A percentile compares a stretch with the other conserved stretches of the same genome.
phyloP scores from a whole-genome alignment of 2,329 filamentous ascomycete species.

The Kalaharituber pfeilii region DNA sequence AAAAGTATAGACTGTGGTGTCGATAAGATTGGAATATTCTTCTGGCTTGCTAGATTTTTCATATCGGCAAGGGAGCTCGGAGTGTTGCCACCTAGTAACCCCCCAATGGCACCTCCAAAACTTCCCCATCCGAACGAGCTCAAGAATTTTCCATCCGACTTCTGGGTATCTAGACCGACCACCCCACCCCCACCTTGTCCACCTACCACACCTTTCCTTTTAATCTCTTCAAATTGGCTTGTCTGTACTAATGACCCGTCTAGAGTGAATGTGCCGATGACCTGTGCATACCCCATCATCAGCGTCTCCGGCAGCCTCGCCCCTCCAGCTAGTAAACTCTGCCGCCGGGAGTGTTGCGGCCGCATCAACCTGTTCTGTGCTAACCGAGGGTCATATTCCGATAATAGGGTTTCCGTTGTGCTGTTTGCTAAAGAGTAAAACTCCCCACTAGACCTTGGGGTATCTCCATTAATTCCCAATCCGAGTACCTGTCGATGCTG shows the following conservation, averaged over 20 bases:
- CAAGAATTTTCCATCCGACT: slow-evolving; percentile 62
- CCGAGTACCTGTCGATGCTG: slow-evolving; percentile 34
- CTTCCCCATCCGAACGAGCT: slow-evolving; percentile 74
- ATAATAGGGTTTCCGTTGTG: slow-evolving; percentile 80
- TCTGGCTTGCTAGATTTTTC: slow-evolving; percentile 61
- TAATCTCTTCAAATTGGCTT: slow-evolving; percentile 83
- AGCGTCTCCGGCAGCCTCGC: slow-evolving; percentile 52
- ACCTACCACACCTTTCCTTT: slow-evolving; percentile 77
- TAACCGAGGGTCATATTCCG: slow-evolving; percentile 51
- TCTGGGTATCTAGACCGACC: slow-evolving; percentile 57
- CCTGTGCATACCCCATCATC: slow-evolving; percentile 96
- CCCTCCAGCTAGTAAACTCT: slow-evolving; percentile 21
- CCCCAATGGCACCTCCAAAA: slow-evolving; percentile 72
- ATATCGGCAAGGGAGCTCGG: slow-evolving; percentile 91
- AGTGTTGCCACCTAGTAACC: slow-evolving; percentile 69
- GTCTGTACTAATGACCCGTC: slow-evolving; percentile 85
- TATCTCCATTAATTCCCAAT: slow-evolving; percentile 46
- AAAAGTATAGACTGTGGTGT: slow-evolving; percentile 93
- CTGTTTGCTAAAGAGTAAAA: slow-evolving; percentile 93
- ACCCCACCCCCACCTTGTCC: slow-evolving; percentile 70
- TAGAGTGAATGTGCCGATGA: slow-evolving; percentile 78
- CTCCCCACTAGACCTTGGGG: slow-evolving; percentile 79
- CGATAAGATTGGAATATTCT: slow-evolving; percentile 76
- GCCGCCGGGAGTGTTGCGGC: slow-evolving; percentile 25
- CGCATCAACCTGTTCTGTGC: slow-evolving; percentile 37